Evolutionary conservation across 176 grass and related monocot species (phyloP), one percentile per base, ranked within the genome.

Genomic region (Musa acuminata): DNA sequence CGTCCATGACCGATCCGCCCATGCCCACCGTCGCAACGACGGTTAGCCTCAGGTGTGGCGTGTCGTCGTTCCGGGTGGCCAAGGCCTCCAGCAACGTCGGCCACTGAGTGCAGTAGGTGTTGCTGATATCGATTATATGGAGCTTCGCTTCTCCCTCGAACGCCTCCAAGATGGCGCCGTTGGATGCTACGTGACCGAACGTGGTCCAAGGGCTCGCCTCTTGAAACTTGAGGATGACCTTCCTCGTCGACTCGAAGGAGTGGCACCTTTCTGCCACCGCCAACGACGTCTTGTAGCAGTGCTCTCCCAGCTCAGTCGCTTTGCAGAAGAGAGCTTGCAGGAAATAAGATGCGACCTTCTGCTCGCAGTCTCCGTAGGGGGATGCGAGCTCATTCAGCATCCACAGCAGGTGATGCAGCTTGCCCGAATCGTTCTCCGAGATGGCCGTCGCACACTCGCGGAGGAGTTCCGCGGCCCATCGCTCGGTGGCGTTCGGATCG

Each of bases 71-170:
- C 43, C 77, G 77, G 22, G 77, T 57, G 9, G 77, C 77, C 21
- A 79, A n/a, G 65, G 53, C 96, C 84, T 99, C 96, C 0, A 99
- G 88, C 24, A 99, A 84, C 67, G 96, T 99, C 2, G 96, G 96
- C 96, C 96, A 99, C 91, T 99, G 96, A 55, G 96, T 99, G 85
- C 96, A 99, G 81, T 91, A 95, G 17, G 96, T 95, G 75, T 95
- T 93, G 84, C 96, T 95, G 0, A 99, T 85, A 78, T 99, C 96
- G 51, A 99, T 85, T 83, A 99, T 99, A 77, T 99, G 96, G 25
- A 99, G 72, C 80, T 78, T 69, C 49, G 52, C 13, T 13, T 25
- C 51, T 22, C 91, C 96, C n/a, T 95, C 74, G 80, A 99, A 91
- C 1, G 96, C 91, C 78, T 99, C 91, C 1, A 99, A 82, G 77